Percentiles rank a stretch among this genome's conserved stretches.
Evolutionary conservation across 495 filamentous ascomycete genomes (phyloP).

Genomic region (Rostrohypoxylon terebratum): DNA sequence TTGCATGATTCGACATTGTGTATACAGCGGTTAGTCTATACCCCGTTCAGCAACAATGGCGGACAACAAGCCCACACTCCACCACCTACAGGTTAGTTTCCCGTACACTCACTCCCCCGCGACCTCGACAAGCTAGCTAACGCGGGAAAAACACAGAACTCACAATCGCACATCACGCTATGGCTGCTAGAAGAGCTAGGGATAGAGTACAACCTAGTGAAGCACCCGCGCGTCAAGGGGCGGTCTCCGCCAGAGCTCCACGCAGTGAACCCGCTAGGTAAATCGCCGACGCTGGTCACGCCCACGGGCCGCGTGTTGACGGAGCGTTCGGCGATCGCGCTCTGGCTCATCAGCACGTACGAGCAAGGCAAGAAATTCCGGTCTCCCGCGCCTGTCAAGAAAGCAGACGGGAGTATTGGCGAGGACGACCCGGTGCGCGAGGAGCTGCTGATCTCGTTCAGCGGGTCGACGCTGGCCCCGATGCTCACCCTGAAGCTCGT

Average conservation of each 20-base stretch:
- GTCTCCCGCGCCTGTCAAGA: background rate
- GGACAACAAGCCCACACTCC: constrained; percentile 40
- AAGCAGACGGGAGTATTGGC: background rate
- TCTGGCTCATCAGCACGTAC: constrained; percentile 44
- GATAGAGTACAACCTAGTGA: constrained; percentile 52
- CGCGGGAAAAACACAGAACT: constrained; percentile 43
- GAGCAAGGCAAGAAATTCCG: constrained; percentile 39
- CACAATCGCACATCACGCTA: constrained; percentile 52
- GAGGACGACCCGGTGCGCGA: constrained; percentile 45
- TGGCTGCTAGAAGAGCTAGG: constrained; percentile 56
- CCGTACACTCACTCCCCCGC: background rate
- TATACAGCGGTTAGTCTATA: background rate
- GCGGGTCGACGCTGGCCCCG: constrained; percentile 22
- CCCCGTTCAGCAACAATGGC: constrained; percentile 7
- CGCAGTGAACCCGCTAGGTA: constrained; percentile 42
- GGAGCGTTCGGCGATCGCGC: constrained; percentile 44
- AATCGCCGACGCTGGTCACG: constrained; percentile 46
- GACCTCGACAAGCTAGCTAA: background rate
- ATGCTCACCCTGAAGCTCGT: constrained; percentile 29
- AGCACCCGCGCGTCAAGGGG: constrained; percentile 41
- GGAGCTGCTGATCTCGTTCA: constrained; percentile 40
- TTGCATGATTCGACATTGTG: background rate
- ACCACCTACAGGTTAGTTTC: constrained; percentile 35
- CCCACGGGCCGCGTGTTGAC: constrained; percentile 41
- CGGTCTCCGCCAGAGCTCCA: constrained; percentile 41